Conservation (phyloP, 116 monocot genomes). For the Zostera marina region DNA sequence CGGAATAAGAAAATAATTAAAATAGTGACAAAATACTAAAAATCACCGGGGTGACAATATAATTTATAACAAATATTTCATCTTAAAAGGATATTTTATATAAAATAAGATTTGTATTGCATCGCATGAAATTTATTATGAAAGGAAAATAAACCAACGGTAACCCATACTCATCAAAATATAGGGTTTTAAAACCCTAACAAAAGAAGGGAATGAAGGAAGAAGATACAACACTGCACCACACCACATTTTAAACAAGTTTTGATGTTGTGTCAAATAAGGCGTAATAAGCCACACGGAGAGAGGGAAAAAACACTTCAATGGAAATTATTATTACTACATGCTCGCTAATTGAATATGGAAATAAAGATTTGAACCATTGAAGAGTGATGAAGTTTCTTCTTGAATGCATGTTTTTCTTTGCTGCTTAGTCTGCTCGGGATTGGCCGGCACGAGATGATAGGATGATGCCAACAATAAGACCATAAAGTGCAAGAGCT, state of each 20-base stretch:
- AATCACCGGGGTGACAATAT: no score
- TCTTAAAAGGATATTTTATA: no score
- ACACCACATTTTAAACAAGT: no score
- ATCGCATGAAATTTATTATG: neutral
- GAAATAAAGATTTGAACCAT: neutral
- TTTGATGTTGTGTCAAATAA: no score
- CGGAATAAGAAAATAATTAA: no score
- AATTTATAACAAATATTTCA: no score
- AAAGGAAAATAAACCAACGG: neutral
- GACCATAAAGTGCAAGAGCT: conserved; percentile 68
- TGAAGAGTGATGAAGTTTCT: neutral
- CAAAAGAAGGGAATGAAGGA: no score
- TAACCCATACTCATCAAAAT: conserved; percentile 1
- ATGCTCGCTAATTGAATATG: neutral
- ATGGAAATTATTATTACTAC: conserved; percentile 1
- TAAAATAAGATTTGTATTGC: no score
- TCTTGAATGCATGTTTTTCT: neutral
- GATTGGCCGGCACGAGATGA: conserved; percentile 56
- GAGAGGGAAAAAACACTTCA: neutral
- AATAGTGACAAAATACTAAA: no score
- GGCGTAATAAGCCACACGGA: no score
- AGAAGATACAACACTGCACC: no score
- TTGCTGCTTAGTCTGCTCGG: conserved; percentile 10
- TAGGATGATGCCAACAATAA: conserved; percentile 63
- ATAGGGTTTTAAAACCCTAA: neutral